These are phyloP conservation scores for Pharus latifolius DNA, from an alignment of 176 grass and related monocot species.

Conservation along the genomic window DNA sequence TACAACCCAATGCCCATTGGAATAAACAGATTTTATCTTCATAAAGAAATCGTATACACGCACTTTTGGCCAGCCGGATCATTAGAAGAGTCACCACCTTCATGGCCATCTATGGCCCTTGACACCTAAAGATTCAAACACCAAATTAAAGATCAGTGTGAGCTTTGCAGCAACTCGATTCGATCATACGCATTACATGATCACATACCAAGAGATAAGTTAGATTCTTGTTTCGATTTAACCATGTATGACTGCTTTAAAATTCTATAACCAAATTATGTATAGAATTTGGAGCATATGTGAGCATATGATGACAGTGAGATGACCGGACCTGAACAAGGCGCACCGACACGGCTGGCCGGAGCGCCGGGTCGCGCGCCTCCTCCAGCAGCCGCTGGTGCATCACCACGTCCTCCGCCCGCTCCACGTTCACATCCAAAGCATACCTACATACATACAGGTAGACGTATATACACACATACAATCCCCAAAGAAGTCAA, in stretches of 20 bases:
- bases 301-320: constrained; percentile 7
- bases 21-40: neutral
- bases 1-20: neutral
- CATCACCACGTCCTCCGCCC: constrained; percentile 60
- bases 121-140: constrained; percentile 24
- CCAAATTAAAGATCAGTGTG: too few relatives aligned
- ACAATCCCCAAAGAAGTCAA: neutral
- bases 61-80: constrained; percentile 15
- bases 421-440: constrained; percentile 58
- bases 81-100: constrained; percentile 13
- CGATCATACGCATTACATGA: too few relatives aligned
- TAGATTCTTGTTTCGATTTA: too few relatives aligned
- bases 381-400: constrained; percentile 55
- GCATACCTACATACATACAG: constrained; percentile 38
- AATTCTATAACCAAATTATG: too few relatives aligned
- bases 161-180: too few relatives aligned
- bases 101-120: constrained; percentile 23
- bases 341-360: constrained; percentile 37
- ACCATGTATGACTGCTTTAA: too few relatives aligned
- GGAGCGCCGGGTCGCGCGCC: constrained; percentile 31
- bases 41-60: neutral
- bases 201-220: neutral
- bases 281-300: too few relatives aligned
- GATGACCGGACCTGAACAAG: constrained; percentile 34
- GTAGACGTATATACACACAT: neutral